Evolutionary conservation across 1,284 basidiomycete species (phyloP).

Genomic region (Afroboletus lepidellus): DNA sequence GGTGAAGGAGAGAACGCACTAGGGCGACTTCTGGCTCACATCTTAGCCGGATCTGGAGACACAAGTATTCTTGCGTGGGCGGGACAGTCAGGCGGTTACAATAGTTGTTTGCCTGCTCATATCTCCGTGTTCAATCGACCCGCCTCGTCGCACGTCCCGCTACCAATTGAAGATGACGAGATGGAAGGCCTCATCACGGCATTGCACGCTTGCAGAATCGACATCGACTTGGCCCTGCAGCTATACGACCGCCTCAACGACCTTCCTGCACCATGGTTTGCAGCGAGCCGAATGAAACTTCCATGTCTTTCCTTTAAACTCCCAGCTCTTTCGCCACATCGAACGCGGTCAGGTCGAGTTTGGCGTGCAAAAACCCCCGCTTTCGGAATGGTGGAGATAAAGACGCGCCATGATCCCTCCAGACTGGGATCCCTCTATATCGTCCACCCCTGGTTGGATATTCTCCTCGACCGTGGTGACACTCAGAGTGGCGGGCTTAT

Average conservation of each 20-base stretch:
- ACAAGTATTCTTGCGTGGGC: background rate
- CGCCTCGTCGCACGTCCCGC: background rate
- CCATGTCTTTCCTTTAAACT: background rate
- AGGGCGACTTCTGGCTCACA: background rate
- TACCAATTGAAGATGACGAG: background rate
- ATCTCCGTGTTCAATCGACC: too few relatives aligned
- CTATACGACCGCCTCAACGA: background rate
- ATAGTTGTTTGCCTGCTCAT: background rate
- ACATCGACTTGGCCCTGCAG: background rate
- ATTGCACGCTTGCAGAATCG: background rate
- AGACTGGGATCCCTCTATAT: background rate
- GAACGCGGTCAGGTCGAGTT: background rate
- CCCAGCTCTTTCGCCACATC: background rate
- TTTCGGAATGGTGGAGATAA: background rate
- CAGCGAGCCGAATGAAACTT: too few relatives aligned
- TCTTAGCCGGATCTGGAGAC: background rate
- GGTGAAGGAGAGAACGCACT: background rate
- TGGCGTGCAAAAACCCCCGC: background rate
- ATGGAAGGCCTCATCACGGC: background rate
- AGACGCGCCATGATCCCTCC: background rate
- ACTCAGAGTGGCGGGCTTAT: background rate
- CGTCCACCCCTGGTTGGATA: background rate
- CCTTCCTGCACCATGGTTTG: background rate
- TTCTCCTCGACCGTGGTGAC: background rate
- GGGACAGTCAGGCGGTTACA: background rate